Base-by-base conservation (phyloP, 2,329 filamentous ascomycete genomes). In the Biscogniauxia sp. region DNA sequence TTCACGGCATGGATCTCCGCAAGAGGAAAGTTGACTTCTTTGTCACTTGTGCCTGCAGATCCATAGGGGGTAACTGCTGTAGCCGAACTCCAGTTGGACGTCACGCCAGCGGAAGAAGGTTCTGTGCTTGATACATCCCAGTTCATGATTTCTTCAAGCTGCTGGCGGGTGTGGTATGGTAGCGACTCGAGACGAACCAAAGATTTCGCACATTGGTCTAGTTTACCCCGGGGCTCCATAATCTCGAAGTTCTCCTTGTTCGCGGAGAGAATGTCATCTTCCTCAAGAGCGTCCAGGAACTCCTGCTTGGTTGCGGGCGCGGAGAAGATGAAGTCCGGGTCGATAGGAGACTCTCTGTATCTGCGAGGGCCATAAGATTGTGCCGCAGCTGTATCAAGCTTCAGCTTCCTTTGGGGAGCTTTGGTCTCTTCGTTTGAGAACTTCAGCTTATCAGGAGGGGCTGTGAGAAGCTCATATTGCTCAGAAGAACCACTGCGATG, bases 221-320 rank as follows among this genome's bases (percentile, higher is more conserved):
- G 32, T 5, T 45, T 19, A 17, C 45, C 19, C 11, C 32, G 3
- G 32, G 28, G 9, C 9, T 56, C 26, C 7, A 41, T 49, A 11
- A 23, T 19, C 15, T 52, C 51, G 1, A 26, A 41, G 17, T 23
- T 15, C 25, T 58, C 19, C 20, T 51, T 23, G 7, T 20, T 32
- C 4, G 45, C 17, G 20, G 63, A 51, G 5, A 53, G 59, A 20
- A 59, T 52, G 1, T 66, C 61, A 8, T 57, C 54, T 49, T 54
- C 59, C 25, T 64, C 56, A 17, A 61, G 56, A 6, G 60, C 63
- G 1, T 55, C 51, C 1, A 56, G 60, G 37, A 57, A 70, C 19
- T 69, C 68, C 17, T 58, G 61, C 59, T 71, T 72, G 15, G 69
- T 69, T 8, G 71, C 63, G 15, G 71, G 71, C 1, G 71, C 70